Percentiles rank a stretch among this genome's conserved stretches.
Evolutionary conservation across 352 stramenopile genomes (phyloP).

Genomic region (Phytophthora pinifolia): DNA sequence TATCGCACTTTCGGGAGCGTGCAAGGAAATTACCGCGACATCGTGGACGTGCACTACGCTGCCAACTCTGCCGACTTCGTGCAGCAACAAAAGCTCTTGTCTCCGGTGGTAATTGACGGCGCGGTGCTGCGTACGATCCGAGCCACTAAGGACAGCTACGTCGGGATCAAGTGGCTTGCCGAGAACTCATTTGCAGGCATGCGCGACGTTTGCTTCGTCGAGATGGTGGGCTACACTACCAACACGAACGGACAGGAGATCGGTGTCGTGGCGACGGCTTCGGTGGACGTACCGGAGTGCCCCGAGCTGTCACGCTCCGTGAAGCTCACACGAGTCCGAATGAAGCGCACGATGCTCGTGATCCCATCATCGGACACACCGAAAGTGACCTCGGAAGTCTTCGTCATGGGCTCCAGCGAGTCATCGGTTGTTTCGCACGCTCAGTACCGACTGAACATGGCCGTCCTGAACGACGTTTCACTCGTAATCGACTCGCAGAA

Average conservation of each 20-base stretch:
- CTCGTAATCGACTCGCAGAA: conserved; percentile 57
- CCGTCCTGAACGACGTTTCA: conserved; percentile 52
- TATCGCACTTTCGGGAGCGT: conserved; percentile 49
- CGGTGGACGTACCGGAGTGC: conserved; percentile 48
- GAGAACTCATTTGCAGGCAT: conserved; percentile 32
- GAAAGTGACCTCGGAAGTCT: conserved; percentile 44
- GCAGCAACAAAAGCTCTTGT: conserved; percentile 50
- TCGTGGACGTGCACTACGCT: conserved; percentile 41
- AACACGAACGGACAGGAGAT: conserved; percentile 39
- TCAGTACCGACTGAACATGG: conserved; percentile 48
- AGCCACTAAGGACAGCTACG: conserved; percentile 38
- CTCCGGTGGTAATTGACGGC: conserved; percentile 40
- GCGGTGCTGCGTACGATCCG: conserved; percentile 38
- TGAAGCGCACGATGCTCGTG: conserved; percentile 52
- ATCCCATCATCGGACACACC: conserved; percentile 27
- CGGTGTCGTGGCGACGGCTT: conserved; percentile 41
- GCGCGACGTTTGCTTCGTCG: conserved; percentile 48
- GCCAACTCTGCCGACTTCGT: conserved; percentile 40
- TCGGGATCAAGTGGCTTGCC: conserved; percentile 53
- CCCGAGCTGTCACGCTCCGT: conserved; percentile 32
- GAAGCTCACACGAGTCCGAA: conserved; percentile 38
- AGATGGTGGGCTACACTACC: conserved; percentile 53
- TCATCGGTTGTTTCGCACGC: conserved; percentile 40
- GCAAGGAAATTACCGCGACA: conserved; percentile 53
- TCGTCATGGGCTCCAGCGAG: conserved; percentile 39